Percentiles rank a stretch among this genome's conserved stretches.
Conservation (phyloP, 129 eudicot species). For the Helianthus tuberosus region DNA sequence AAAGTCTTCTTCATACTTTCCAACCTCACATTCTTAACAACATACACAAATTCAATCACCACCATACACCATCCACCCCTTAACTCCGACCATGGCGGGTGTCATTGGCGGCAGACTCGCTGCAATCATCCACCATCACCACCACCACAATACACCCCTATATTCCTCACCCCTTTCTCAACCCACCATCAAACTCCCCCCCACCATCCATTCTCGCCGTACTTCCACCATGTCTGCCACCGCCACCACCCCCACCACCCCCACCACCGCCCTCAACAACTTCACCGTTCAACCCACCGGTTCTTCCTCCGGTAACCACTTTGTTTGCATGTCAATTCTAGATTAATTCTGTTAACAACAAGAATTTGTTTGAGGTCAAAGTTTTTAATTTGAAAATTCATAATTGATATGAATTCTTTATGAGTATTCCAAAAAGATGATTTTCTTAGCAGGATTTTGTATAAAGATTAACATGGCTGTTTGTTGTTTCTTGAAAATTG, state of each 20-base stretch:
- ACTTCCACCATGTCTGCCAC: slow-evolving; percentile 25
- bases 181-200: slow-evolving; percentile 21
- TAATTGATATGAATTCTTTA: background rate
- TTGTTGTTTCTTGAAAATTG: background rate
- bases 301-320: slow-evolving; percentile 19
- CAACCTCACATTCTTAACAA: slow-evolving; percentile 20
- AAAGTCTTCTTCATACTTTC: background rate
- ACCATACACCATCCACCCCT: slow-evolving; percentile 12
- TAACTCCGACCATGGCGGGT: slow-evolving; percentile 30
- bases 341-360: background rate
- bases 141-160: slow-evolving; percentile 23
- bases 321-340: background rate
- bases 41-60: background rate
- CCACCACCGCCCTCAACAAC: slow-evolving; percentile 28
- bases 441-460: background rate
- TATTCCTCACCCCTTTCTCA: background rate
- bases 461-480: background rate
- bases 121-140: slow-evolving; percentile 20
- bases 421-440: background rate
- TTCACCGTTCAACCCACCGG: slow-evolving; percentile 7
- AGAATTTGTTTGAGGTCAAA: background rate
- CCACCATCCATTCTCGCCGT: slow-evolving; percentile 16
- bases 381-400: background rate
- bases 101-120: slow-evolving; percentile 12
- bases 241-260: slow-evolving; percentile 29